Evolutionary conservation across 495 filamentous ascomycete species (phyloP).

Genomic region (Niebla homalea): DNA sequence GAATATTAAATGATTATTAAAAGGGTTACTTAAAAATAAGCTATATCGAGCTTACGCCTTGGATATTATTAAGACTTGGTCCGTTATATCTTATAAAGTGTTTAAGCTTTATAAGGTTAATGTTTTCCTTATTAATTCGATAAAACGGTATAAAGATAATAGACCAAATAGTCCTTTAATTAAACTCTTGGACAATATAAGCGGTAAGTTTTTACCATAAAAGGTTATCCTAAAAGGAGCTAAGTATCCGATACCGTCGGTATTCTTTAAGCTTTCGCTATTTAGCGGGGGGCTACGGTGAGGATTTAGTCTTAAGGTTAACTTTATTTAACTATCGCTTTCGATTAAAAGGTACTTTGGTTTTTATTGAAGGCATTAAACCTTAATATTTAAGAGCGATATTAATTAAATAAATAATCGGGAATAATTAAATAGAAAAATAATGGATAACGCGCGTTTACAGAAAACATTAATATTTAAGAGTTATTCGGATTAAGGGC

Average conservation of each 20-base stretch:
- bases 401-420: neutral
- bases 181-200: conserved; percentile 13
- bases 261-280: too few species aligned
- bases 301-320: neutral
- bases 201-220: conserved; percentile 7
- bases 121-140: too few species aligned
- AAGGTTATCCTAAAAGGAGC: conserved; percentile 11
- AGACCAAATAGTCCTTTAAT: conserved; percentile 16
- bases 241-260: conserved; percentile 1
- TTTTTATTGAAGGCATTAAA: too few species aligned
- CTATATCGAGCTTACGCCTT: neutral
- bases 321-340: neutral
- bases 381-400: too few species aligned
- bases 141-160: too few species aligned
- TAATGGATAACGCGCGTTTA: neutral
- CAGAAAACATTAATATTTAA: too few species aligned
- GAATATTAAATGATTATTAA: conserved; percentile 8
- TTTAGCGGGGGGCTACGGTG: too few species aligned
- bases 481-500: too few species aligned
- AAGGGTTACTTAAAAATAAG: neutral
- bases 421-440: neutral
- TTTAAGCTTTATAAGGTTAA: conserved; percentile 12
- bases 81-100: conserved; percentile 20
- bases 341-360: neutral
- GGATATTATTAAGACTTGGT: too few species aligned